These are phyloP conservation scores for Erythrobasidium yunnanense DNA, from an alignment of 768 basidiomycete species.

Conservation along the genomic window DNA sequence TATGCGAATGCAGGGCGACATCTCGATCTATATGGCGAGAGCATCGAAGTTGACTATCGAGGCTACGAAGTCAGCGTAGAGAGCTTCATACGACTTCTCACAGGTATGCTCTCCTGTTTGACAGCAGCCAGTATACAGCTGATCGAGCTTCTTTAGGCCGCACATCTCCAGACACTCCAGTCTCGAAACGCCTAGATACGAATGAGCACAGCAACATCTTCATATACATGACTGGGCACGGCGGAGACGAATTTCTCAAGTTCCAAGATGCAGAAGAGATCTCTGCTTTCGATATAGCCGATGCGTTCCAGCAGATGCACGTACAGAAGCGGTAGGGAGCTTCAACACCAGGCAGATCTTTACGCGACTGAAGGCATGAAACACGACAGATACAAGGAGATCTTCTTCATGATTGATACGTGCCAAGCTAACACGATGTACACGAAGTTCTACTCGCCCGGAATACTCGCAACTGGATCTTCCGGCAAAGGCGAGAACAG, in stretches of 20 bases:
- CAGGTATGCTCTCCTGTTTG: conserved; percentile 51
- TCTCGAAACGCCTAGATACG: conserved; percentile 80
- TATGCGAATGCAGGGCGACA: conserved; percentile 74
- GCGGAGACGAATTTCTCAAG: conserved; percentile 95
- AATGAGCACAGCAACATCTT: conserved; percentile 88
- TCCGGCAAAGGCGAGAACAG: conserved; percentile 76
- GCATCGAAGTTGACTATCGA: conserved; percentile 95
- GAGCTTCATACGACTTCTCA: conserved; percentile 81
- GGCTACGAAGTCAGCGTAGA: conserved; percentile 97
- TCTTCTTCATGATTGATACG: conserved; percentile 96
- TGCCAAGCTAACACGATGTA: conserved; percentile 97
- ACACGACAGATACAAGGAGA: conserved; percentile 87
- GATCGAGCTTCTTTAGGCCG: conserved; percentile 51
- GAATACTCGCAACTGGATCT: conserved; percentile 81
- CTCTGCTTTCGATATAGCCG: conserved; percentile 90
- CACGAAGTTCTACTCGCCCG: conserved; percentile 81
- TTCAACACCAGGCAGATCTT: not conserved
- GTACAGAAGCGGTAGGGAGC: conserved; percentile 70
- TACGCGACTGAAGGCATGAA: no score
- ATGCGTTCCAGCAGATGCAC: conserved; percentile 97
- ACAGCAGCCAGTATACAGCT: not conserved
- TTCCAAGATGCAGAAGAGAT: conserved; percentile 99
- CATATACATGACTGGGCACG: conserved; percentile 96
- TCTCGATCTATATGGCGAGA: conserved; percentile 86
- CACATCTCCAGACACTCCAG: conserved; percentile 68